These are phyloP conservation scores for Corrigiola litoralis DNA, from an alignment of 179 eudicot species.

Conservation along the genomic window DNA sequence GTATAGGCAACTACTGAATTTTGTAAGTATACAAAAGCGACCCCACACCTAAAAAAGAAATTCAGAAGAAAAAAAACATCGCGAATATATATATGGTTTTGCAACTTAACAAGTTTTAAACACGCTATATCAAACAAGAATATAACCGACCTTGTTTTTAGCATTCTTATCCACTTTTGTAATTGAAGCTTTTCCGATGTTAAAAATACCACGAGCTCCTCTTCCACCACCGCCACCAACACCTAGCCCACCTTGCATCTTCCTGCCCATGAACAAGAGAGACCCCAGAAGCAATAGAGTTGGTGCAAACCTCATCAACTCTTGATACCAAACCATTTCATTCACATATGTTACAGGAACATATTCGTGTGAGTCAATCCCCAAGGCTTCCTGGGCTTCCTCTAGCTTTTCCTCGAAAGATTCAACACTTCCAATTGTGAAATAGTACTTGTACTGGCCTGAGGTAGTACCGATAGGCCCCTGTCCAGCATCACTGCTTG, in stretches of 20 bases:
- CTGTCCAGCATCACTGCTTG: slow-evolving; percentile 28
- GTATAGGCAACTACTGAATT: background rate
- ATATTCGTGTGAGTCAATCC: slow-evolving; percentile 62
- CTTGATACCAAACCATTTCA: slow-evolving; percentile 59
- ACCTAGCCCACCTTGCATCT: slow-evolving; percentile 67
- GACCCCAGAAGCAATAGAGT: slow-evolving; percentile 52
- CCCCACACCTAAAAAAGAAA: no score
- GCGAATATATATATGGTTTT: background rate
- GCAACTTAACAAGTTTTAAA: background rate
- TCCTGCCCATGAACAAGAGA: slow-evolving; percentile 51
- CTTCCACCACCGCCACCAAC: slow-evolving; percentile 48
- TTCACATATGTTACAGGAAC: slow-evolving; percentile 59
- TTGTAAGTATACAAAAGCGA: no score
- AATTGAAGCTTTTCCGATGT: slow-evolving; percentile 68
- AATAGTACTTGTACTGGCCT: slow-evolving; percentile 56
- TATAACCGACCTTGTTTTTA: slow-evolving; percentile 57
- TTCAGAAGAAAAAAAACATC: background rate
- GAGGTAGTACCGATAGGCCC: slow-evolving; percentile 35
- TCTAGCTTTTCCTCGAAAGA: slow-evolving; percentile 75
- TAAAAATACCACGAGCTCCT: slow-evolving; percentile 74
- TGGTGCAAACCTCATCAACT: slow-evolving; percentile 51
- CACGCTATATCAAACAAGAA: background rate
- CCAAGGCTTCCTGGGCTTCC: slow-evolving; percentile 70
- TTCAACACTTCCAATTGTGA: slow-evolving; percentile 73
- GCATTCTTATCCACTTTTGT: slow-evolving; percentile 76